Percentiles rank a stretch among this genome's conserved stretches.
phyloP scores from a whole-genome alignment of 2,329 filamentous ascomycete genomes.

The Zalaria obscura region DNA sequence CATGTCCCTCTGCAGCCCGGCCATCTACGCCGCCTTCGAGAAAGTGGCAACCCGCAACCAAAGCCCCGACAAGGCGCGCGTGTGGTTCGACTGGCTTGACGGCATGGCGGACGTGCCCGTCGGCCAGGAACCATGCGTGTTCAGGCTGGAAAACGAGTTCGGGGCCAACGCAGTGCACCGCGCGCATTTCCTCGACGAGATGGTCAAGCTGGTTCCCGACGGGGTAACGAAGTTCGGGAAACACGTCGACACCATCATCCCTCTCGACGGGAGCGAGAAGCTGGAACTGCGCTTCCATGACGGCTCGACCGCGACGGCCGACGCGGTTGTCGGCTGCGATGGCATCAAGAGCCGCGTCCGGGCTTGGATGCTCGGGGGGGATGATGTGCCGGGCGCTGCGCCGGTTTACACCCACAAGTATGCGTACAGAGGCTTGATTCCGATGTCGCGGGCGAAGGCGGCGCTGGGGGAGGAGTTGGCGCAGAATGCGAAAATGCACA shows the following conservation, averaged over 20 bases:
- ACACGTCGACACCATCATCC: conserved; percentile 13
- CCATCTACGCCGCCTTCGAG: conserved; percentile 27
- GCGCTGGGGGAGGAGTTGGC: conserved; percentile 14
- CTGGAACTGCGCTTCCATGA: conserved; percentile 21
- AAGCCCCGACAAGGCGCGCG: conserved; percentile 18
- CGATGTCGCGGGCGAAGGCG: conserved; percentile 32
- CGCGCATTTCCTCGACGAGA: conserved; percentile 26
- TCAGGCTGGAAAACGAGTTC: conserved; percentile 12
- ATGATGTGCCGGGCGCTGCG: conserved; percentile 27
- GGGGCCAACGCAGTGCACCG: conserved; percentile 19
- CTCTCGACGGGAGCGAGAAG: conserved; percentile 10
- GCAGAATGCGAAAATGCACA: conserved; percentile 12
- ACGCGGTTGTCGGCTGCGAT: conserved; percentile 44
- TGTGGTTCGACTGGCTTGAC: conserved; percentile 29
- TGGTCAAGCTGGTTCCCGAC: conserved; percentile 26
- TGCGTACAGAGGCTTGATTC: conserved; percentile 47
- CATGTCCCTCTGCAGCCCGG: conserved; percentile 38
- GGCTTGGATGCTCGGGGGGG: conserved; percentile 34
- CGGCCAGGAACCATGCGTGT: conserved; percentile 12
- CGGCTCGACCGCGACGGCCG: conserved; percentile 13
- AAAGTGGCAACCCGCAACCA: conserved; percentile 26
- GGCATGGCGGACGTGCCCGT: conserved; percentile 14
- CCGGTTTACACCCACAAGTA: conserved; percentile 43
- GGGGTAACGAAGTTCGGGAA: conserved; percentile 19
- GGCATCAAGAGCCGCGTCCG: conserved; percentile 47